Base-by-base conservation (phyloP, 1,284 basidiomycete species). In the Prillingera fragicola region DNA sequence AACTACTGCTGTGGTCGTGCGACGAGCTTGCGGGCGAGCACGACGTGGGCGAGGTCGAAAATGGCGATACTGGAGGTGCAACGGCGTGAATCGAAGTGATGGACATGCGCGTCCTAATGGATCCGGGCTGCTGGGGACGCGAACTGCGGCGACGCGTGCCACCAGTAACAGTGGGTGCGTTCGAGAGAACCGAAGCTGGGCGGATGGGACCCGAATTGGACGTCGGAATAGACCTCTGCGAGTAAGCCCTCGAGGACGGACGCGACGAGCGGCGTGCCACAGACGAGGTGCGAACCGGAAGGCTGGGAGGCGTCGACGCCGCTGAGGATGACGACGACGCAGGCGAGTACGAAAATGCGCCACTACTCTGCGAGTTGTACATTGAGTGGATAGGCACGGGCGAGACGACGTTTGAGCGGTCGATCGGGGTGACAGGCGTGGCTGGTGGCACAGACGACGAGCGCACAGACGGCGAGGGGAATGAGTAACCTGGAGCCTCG, bases 191-290 rank as follows among this genome's bases (percentile, higher is more conserved):
- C 6, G 28, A 29, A 6, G 28, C 13, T 29, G 28, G 28, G 15
- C 7, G 7, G 13, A 14, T 5, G 28, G 28, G 6, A 15, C 5
- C 14, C 6, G 28, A 6, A 29, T 28, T 41, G 33, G 17, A 34
- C 23, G 22, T 24, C 13, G 19, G 12, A 26, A 29, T 41, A 9
- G 39, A 19, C n/a, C n/a, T n/a, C n/a, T n/a, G n/a, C n/a, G n/a
- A n/a, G n/a, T n/a, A n/a, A 12, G 28, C 40, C n/a, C 21, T 39
- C 9, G 46, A 40, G 7, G 33, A 3, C 2, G 46, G 41, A 13
- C 46, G 46, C 14, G 41, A 32, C 8, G 41, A 37, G 19, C 33
- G 33, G 18, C 33, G 37, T 7, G 14, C 14, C 21, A 29, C 22
- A 21, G 29, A n/a, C 5, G 29, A 17, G 29, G n/a, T 31, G 29